Evolutionary conservation across 1,139 yeast genomes (phyloP).

Genomic region (Casaregolazyma suthepensis): DNA sequence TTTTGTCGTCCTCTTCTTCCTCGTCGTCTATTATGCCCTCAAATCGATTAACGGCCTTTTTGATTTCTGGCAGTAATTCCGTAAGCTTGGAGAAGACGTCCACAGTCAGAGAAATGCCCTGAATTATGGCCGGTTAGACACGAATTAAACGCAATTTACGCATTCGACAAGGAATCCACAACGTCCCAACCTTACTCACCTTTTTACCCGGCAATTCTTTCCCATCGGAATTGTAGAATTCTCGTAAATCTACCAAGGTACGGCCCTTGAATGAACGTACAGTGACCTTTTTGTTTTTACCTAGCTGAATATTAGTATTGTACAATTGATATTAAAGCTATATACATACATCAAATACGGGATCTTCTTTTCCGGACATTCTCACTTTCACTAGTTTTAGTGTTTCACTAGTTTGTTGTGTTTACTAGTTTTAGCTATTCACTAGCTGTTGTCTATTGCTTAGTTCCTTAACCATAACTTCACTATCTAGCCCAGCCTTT

Average conservation of each 20-base stretch:
- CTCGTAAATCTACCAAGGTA: slow-evolving; percentile 72
- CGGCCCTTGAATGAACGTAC: slow-evolving; percentile 63
- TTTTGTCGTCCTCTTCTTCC: slow-evolving; percentile 9
- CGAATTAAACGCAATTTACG: background rate
- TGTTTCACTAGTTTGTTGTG: background rate
- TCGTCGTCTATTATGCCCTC: slow-evolving; percentile 14
- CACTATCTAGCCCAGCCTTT: background rate
- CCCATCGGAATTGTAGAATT: slow-evolving; percentile 58
- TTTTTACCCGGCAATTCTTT: slow-evolving; percentile 75
- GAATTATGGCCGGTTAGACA: background rate
- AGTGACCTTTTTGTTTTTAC: slow-evolving; percentile 63
- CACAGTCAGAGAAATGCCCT: slow-evolving; percentile 71
- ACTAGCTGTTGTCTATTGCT: background rate
- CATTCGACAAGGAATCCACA: background rate
- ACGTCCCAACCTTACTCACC: slow-evolving; percentile 23
- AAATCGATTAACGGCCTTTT: slow-evolving; percentile 46
- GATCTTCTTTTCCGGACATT: background rate
- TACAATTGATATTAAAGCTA: background rate
- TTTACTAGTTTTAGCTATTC: too few relatives aligned
- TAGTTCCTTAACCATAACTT: too few relatives aligned
- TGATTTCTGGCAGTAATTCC: slow-evolving; percentile 48
- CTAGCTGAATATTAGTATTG: slow-evolving; percentile 38
- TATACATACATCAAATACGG: background rate
- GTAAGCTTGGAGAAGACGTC: slow-evolving; percentile 60
- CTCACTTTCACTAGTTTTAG: background rate